Percentiles rank a stretch among this genome's conserved stretches.
These are phyloP conservation scores for Lecanicillium sp. DNA, from an alignment of 2,329 filamentous ascomycete genomes.

Conservation along the genomic window DNA sequence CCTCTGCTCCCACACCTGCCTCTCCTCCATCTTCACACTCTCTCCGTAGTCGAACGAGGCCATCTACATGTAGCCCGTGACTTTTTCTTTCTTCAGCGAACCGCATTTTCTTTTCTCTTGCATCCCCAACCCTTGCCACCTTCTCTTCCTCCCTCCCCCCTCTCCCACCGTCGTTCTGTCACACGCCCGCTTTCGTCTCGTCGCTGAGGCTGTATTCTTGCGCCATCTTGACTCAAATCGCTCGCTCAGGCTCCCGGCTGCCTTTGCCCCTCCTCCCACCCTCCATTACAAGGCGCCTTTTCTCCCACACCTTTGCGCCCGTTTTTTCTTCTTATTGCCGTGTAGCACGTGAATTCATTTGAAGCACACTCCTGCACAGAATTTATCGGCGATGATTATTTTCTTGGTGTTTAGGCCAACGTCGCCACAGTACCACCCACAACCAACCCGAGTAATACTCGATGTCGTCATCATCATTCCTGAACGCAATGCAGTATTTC, in stretches of 20 bases:
- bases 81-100: background rate
- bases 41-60: background rate
- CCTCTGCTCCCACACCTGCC: too few species aligned
- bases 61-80: conserved; percentile 9
- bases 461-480: background rate
- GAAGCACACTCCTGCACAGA: conserved; percentile 12
- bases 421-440: background rate
- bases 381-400: conserved; percentile 7
- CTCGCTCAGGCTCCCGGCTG: background rate
- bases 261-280: conserved; percentile 12
- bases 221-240: background rate
- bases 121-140: background rate
- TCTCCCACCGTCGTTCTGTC: background rate
- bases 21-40: background rate
- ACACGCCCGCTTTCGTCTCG: background rate
- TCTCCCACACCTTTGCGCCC: conserved; percentile 2
- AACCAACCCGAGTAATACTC: background rate
- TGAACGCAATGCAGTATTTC: too few species aligned
- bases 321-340: background rate
- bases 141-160: background rate
- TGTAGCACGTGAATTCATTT: background rate
- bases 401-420: conserved; percentile 12
- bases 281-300: conserved; percentile 13
- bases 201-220: background rate
- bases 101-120: background rate